A percentile compares a stretch with the other conserved stretches of the same genome.
Conservation (phyloP, 495 filamentous ascomycete species). For the Letharia columbiana region DNA sequence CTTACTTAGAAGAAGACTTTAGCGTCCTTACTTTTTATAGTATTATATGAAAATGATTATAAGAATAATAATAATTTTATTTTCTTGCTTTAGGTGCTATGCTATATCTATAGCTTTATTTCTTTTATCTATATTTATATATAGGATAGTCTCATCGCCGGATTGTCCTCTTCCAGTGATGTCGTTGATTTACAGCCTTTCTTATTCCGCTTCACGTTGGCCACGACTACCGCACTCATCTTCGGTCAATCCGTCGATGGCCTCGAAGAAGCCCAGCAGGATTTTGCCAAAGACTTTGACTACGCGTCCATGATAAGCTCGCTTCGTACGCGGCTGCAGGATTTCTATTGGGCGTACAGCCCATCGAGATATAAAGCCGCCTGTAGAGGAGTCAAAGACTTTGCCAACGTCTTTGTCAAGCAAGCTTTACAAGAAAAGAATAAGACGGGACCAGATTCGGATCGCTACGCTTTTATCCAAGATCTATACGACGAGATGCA, state of each 20-base stretch:
- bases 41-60: too few species aligned
- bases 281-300: slow-evolving; percentile 30
- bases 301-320: slow-evolving; percentile 28
- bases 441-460: slow-evolving; percentile 28
- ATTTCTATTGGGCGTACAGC: slow-evolving; percentile 43
- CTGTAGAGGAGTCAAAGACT: slow-evolving; percentile 35
- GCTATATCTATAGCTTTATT: too few species aligned
- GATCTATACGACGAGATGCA: slow-evolving; percentile 38
- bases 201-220: slow-evolving; percentile 40
- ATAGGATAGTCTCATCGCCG: slow-evolving; percentile 33
- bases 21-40: too few species aligned
- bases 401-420: slow-evolving; percentile 36
- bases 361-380: slow-evolving; percentile 41
- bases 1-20: too few species aligned
- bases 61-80: too few species aligned
- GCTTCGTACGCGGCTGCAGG: slow-evolving; percentile 42
- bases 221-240: slow-evolving; percentile 38
- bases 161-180: slow-evolving; percentile 20
- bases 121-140: too few species aligned
- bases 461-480: slow-evolving; percentile 39
- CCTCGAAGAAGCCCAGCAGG: slow-evolving; percentile 20
- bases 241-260: slow-evolving; percentile 38
- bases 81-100: too few species aligned
- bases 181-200: slow-evolving; percentile 39
- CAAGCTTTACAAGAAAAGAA: slow-evolving; percentile 26